These are phyloP conservation scores for Tympanopsis confertula DNA, from an alignment of 2,329 filamentous ascomycete genomes.

Conservation along the genomic window DNA sequence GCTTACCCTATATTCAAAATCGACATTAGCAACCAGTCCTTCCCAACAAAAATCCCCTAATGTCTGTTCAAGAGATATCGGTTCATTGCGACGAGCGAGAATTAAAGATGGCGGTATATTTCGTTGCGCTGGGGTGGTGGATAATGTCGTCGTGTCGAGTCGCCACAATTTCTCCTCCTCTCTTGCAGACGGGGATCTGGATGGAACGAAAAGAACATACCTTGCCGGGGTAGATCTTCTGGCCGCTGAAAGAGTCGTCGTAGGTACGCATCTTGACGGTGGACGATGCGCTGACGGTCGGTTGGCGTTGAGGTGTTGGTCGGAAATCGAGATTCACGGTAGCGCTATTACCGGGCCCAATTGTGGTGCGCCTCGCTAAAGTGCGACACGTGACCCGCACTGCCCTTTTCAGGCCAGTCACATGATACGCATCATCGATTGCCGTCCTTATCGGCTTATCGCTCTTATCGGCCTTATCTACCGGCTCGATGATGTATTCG, in stretches of 20 bases:
- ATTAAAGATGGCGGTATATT: too few relatives aligned
- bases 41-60: background rate
- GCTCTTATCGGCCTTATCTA: too few relatives aligned
- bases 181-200: background rate
- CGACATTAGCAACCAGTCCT: slow-evolving; percentile 16
- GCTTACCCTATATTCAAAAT: slow-evolving; percentile 74
- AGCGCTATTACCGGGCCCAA: slow-evolving; percentile 15
- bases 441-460: too few relatives aligned
- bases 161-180: background rate
- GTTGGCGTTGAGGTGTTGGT: slow-evolving; percentile 26
- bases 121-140: background rate
- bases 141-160: slow-evolving; percentile 1
- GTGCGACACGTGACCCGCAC: slow-evolving; percentile 24
- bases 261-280: slow-evolving; percentile 60
- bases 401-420: too few relatives aligned
- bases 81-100: too few relatives aligned
- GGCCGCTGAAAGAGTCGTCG: slow-evolving; percentile 67
- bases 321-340: slow-evolving; percentile 13
- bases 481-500: too few relatives aligned
- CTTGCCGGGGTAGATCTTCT: slow-evolving; percentile 74
- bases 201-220: slow-evolving; percentile 32
- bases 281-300: slow-evolving; percentile 25
- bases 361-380: slow-evolving; percentile 28
- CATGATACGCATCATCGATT: too few relatives aligned
- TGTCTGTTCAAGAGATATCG: background rate